phyloP scores from a whole-genome alignment of 1,284 basidiomycete species.

The Ustilago vetiveriae region DNA sequence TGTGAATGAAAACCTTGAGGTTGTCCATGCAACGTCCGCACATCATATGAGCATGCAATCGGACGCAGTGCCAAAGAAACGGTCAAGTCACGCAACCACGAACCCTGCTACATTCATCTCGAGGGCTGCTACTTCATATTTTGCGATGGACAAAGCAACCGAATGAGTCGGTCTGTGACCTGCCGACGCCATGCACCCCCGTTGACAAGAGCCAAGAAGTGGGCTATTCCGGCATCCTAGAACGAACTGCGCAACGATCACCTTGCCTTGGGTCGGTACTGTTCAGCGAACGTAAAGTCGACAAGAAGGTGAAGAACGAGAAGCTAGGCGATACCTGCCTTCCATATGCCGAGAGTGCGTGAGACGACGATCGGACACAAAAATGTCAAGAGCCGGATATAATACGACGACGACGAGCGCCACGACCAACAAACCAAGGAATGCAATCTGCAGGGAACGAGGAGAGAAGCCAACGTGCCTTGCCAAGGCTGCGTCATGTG shows the following conservation, averaged over 20 bases:
- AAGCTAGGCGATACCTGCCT: too few species aligned
- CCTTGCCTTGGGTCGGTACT: too few species aligned
- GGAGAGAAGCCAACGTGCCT: too few species aligned
- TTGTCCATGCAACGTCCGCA: slow-evolving; percentile 18
- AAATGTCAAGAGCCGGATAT: neutral
- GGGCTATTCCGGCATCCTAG: neutral
- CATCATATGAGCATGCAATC: slow-evolving; percentile 3
- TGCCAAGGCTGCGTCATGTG: slow-evolving; percentile 3
- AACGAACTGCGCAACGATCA: too few species aligned
- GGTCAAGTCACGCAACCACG: too few species aligned
- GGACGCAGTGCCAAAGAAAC: too few species aligned
- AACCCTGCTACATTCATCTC: too few species aligned
- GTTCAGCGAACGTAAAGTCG: too few species aligned
- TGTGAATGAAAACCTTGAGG: slow-evolving; percentile 25
- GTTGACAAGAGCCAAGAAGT: slow-evolving; percentile 3
- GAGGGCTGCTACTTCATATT: neutral
- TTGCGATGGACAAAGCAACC: slow-evolving; percentile 4
- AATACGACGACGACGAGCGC: neutral
- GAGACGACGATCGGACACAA: neutral
- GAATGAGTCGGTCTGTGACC: slow-evolving; percentile 3
- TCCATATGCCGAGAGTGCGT: too few species aligned
- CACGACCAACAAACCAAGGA: too few species aligned
- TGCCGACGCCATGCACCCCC: neutral
- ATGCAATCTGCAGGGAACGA: too few species aligned
- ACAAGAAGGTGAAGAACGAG: too few species aligned